Evolutionary conservation across 1,284 basidiomycete species (phyloP).

Genomic region (Phellopilus nigrolimitatus): DNA sequence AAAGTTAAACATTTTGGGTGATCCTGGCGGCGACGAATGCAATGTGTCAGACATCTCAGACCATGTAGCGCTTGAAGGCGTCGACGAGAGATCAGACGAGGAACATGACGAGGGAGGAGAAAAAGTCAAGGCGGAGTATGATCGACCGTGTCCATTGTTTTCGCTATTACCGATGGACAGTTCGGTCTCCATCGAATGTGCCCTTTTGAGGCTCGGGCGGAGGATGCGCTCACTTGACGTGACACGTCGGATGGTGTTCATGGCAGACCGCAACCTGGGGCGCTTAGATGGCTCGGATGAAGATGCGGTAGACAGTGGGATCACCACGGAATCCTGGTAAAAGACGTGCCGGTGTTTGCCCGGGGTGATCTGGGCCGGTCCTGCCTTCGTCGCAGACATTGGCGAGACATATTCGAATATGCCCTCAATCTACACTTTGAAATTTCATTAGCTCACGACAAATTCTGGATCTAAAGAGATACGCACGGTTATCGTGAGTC

Average conservation of each 20-base stretch:
- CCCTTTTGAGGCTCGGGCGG: background rate
- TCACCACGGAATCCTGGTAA: conserved; percentile 44
- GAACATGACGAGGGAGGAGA: conserved; percentile 22
- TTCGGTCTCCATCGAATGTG: conserved; percentile 1
- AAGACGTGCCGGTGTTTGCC: conserved; percentile 50
- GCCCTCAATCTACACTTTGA: conserved; percentile 10
- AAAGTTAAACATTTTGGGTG: conserved; percentile 47
- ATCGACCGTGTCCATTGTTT: background rate
- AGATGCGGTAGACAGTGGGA: conserved; percentile 38
- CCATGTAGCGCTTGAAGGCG: conserved; percentile 5
- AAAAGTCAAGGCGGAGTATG: conserved; percentile 32
- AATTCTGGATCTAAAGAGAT: background rate
- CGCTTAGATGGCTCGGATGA: conserved; percentile 30
- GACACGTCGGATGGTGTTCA: conserved; percentile 7
- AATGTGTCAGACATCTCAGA: conserved; percentile 3
- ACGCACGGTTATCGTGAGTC: conserved; percentile 6
- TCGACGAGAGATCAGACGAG: background rate
- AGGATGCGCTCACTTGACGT: conserved; percentile 3
- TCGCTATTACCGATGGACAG: background rate
- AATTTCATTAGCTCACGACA: background rate
- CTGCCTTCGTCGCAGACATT: conserved; percentile 16
- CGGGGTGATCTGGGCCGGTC: conserved; percentile 19
- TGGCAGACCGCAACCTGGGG: conserved; percentile 3
- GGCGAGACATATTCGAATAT: conserved; percentile 15
- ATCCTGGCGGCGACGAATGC: conserved; percentile 19